Evolutionary conservation across 306 rosid species (phyloP), one percentile per base, ranked within the genome.

Genomic region (Vicia villosa): DNA sequence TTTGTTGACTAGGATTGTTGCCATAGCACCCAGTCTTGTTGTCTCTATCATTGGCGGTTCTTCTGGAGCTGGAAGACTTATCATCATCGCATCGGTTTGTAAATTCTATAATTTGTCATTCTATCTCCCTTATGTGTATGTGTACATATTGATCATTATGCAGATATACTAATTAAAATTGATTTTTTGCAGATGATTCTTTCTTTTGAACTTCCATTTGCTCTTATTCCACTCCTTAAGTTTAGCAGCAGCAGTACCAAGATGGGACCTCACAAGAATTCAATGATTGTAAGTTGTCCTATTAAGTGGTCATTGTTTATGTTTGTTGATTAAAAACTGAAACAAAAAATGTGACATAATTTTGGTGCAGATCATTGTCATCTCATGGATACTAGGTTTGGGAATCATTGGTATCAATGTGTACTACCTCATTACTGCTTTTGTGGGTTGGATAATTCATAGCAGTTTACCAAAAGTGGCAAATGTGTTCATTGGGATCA

Each of bases 191-290:
- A 93, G 98, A 93, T 90, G 97, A 85, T 93, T 63, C 97, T 93
- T 63, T 84, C 97, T 14, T 93, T 93, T 71, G 96, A 90, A 61
- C 92, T 90, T 30, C 97, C 97, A 51, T 93, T 94, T 60, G 96
- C 96, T 63, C 79, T 94, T 20, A 90, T 90, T 70, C 92, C 98
- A 20, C 97, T 90, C 10, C 97, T 93, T 19, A 93, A 90, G 66
- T 93, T 93, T 69, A 93, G 98, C 70, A 84, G 92, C 54, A 85
- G 92, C 38, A 58, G 70, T 30, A 78, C 90, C 51, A 93, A 90
- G 70, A 93, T 93, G 98, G 97, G 97, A 60, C 97, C 97, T 60
- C 88, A 90, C 86, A 87, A 85, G 88, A 93, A 93, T 75, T 90
- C 73, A 22, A 62, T 30, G 1, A 46, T 79, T 40, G 86, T 83